phyloP scores from a whole-genome alignment of 345 rosid species.

The Eucalyptus virginea region DNA sequence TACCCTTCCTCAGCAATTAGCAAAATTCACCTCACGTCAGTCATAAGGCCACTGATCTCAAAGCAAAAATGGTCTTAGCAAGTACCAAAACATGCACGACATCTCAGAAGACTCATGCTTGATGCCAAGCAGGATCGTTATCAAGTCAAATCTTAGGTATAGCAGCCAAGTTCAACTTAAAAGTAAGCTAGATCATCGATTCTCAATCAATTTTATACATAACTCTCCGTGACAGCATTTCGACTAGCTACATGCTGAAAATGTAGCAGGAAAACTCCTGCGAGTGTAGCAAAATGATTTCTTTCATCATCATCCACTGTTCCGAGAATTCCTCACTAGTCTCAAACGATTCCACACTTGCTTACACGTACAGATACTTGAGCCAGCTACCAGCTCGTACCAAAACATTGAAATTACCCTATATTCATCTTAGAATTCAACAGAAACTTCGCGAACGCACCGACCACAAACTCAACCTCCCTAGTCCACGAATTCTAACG shows the following conservation, averaged over 20 bases:
- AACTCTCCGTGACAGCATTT: not conserved
- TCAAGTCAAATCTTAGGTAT: not conserved
- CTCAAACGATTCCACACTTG: not conserved
- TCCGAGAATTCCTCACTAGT: not conserved
- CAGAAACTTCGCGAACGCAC: not conserved
- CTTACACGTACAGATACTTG: not conserved
- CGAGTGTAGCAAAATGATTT: not conserved
- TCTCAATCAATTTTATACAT: not conserved
- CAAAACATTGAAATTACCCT: not conserved
- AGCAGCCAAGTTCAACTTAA: not conserved
- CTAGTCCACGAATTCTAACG: not conserved
- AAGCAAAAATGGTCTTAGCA: not conserved
- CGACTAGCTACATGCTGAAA: not conserved
- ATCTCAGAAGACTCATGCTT: not conserved
- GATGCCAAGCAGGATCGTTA: not conserved
- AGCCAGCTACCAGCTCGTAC: not conserved
- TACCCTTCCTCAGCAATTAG: not conserved
- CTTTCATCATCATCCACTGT: not conserved
- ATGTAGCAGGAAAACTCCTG: not conserved
- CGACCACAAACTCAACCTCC: not conserved
- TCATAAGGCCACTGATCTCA: not conserved
- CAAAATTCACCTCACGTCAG: not conserved
- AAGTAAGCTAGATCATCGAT: not conserved
- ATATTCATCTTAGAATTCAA: not conserved
- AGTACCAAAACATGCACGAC: not conserved